Conservation (phyloP, 2,329 filamentous ascomycete genomes). For the Aspergillus bombycis region DNA sequence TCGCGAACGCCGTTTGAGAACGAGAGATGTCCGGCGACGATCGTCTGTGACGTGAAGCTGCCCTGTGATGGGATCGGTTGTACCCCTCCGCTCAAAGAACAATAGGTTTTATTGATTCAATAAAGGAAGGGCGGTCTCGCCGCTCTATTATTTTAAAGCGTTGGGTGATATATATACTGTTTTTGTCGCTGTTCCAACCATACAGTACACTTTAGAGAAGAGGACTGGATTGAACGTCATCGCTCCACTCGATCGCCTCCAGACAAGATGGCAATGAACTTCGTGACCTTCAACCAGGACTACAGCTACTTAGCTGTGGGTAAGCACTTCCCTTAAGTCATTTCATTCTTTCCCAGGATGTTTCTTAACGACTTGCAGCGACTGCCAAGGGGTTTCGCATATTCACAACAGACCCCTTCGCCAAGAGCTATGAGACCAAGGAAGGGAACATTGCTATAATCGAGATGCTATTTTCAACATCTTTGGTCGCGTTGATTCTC, state of each 20-base stretch:
- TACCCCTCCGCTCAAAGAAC: conserved; percentile 21
- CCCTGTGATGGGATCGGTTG: conserved; percentile 23
- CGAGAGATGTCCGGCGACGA: conserved; percentile 21
- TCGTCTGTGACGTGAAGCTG: conserved; percentile 19
- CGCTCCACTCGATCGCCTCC: conserved; percentile 14
- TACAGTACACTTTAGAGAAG: background rate
- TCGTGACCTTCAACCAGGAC: conserved; percentile 99
- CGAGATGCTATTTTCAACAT: conserved; percentile 99
- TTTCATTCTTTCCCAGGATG: conserved; percentile 7
- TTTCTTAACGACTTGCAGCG: conserved; percentile 54
- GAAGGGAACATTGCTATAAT: conserved; percentile 94
- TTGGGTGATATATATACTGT: background rate
- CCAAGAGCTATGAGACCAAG: conserved; percentile 90
- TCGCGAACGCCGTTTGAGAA: conserved; percentile 3
- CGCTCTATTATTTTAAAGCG: background rate
- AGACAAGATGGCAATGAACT: conserved; percentile 78
- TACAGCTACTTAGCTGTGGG: conserved; percentile 95
- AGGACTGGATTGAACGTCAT: conserved; percentile 5
- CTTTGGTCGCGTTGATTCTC: conserved; percentile 87
- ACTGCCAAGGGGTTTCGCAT: conserved; percentile 94
- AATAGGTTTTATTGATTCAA: conserved; percentile 1
- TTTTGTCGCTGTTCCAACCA: background rate
- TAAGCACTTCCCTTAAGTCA: conserved; percentile 47
- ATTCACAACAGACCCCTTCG: conserved; percentile 95
- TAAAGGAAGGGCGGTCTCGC: background rate